These are phyloP conservation scores for Waltergamsia citrina DNA, from an alignment of 2,329 filamentous ascomycete genomes.

Conservation along the genomic window DNA sequence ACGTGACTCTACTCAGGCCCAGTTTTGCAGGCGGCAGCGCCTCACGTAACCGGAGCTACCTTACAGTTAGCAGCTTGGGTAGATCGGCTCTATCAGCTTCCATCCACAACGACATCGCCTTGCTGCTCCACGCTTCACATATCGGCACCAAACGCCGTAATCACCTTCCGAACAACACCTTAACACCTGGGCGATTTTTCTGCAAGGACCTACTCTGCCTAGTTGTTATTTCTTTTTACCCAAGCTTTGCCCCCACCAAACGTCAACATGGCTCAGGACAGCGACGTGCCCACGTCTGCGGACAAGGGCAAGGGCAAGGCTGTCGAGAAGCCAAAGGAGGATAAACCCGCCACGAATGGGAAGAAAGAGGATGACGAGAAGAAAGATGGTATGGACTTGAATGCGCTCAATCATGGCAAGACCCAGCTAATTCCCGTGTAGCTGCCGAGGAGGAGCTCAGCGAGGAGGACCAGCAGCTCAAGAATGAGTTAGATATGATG, in stretches of 20 bases:
- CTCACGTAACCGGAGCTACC: constrained; percentile 34
- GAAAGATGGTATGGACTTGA: constrained; percentile 32
- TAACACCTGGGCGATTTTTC: neutral
- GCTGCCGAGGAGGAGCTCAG: constrained; percentile 72
- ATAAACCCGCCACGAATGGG: constrained; percentile 60
- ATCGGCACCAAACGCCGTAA: neutral
- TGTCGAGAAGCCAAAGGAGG: constrained; percentile 59
- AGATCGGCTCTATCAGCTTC: constrained; percentile 26
- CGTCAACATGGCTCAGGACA: constrained; percentile 82
- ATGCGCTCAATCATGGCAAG: constrained; percentile 1
- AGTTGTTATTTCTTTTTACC: constrained; percentile 10
- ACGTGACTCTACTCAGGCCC: too few species aligned
- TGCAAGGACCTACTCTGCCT: neutral
- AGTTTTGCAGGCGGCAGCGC: constrained; percentile 34
- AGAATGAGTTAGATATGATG: constrained; percentile 95
- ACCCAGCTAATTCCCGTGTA: constrained; percentile 7
- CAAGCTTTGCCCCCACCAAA: constrained; percentile 6
- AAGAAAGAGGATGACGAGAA: constrained; percentile 65
- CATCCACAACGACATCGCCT: constrained; percentile 13
- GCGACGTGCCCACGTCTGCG: constrained; percentile 70
- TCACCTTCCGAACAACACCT: neutral
- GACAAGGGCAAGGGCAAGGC: constrained; percentile 98
- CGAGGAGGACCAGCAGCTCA: constrained; percentile 97
- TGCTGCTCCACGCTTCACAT: neutral
- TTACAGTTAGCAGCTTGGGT: constrained; percentile 22